These are phyloP conservation scores for Coelastrella sp. DNA, from an alignment of 139 green algal genomes.

Conservation along the genomic window DNA sequence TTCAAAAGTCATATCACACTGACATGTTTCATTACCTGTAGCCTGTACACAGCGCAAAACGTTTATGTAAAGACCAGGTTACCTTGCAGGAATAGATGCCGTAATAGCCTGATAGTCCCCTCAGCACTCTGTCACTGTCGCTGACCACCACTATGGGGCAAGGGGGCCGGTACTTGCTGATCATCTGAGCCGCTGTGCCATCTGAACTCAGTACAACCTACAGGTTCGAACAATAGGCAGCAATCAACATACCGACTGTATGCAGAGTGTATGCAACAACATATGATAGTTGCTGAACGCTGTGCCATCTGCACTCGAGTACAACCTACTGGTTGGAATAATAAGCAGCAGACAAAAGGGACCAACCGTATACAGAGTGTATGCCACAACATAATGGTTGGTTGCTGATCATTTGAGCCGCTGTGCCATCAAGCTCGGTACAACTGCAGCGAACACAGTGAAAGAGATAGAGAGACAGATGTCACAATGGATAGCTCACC, in stretches of 20 bases:
- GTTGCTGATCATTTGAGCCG: constrained; percentile 68
- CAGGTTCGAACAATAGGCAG: not conserved
- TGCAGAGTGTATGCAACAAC: too few relatives aligned
- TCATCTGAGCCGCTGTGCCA: constrained; percentile 56
- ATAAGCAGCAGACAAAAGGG: too few relatives aligned
- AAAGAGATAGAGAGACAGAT: too few relatives aligned
- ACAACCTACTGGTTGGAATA: too few relatives aligned
- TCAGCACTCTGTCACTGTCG: constrained; percentile 62
- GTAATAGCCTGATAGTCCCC: constrained; percentile 57
- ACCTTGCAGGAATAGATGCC: constrained; percentile 62
- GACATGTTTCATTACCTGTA: too few relatives aligned
- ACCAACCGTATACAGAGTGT: too few relatives aligned
- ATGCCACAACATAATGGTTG: too few relatives aligned
- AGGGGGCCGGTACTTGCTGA: constrained; percentile 79
- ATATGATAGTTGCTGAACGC: too few relatives aligned
- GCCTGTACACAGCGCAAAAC: too few relatives aligned
- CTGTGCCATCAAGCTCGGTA: constrained; percentile 44
- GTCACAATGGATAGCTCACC: too few relatives aligned
- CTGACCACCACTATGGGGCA: constrained; percentile 65
- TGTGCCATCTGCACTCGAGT: too few relatives aligned
- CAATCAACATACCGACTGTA: not conserved
- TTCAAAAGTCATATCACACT: too few relatives aligned
- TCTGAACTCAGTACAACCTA: constrained; percentile 41
- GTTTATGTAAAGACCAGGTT: not conserved
- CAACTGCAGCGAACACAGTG: not conserved